Evolutionary conservation across 108 stramenopile species (phyloP), one percentile per base, ranked within the genome.

Genomic region (Cylindrotheca fusiformis): DNA sequence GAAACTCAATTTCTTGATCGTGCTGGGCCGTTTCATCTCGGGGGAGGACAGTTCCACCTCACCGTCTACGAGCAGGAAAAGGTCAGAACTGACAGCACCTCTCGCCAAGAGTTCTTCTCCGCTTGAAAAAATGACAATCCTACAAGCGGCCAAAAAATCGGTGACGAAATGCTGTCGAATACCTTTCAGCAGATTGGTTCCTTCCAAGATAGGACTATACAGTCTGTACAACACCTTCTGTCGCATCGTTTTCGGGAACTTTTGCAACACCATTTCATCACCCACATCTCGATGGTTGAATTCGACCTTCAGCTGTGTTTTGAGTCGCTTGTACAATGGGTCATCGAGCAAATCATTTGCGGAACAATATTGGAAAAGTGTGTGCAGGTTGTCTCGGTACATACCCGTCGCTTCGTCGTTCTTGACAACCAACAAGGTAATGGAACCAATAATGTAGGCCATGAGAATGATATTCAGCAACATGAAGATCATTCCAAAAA

Each of bases 351-450:
- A 51, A 12, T 58, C 52, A 24, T 68, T 46, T 25, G 67, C 31
- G 12, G 24, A 12, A 0, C 24, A 32, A 55, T 77, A 83, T 8
- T 78, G 24, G 5, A 65, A 8, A 14, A 84, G 54, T 3, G 49
- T 57, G 21, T 68, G 50, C 45, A 84, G 1, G 2, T 55, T 26
- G 0, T 74, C 76, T 17, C 79, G 67, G 53, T 78, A 80, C 0
- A 28, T 44, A 0, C 79, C 76, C 2, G 79, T 80, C 51, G 74
- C 67, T 57, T 80, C 66, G 26, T 80, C 83, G 5, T 62, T 59
- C 50, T 84, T 84, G 32, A 84, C 79, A 54, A 84, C 60, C 17
- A 85, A 53, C 52, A 82, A 58, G 2, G 81, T 82, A n/a, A 81
- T 82, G 46, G 75, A 77, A 67, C 84, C 81, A 57, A 82, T 76